A percentile compares a stretch with the other conserved stretches of the same genome.
Evolutionary conservation across 2,329 filamentous ascomycete species (phyloP).

Genomic region (Plenodomus lindquistii): DNA sequence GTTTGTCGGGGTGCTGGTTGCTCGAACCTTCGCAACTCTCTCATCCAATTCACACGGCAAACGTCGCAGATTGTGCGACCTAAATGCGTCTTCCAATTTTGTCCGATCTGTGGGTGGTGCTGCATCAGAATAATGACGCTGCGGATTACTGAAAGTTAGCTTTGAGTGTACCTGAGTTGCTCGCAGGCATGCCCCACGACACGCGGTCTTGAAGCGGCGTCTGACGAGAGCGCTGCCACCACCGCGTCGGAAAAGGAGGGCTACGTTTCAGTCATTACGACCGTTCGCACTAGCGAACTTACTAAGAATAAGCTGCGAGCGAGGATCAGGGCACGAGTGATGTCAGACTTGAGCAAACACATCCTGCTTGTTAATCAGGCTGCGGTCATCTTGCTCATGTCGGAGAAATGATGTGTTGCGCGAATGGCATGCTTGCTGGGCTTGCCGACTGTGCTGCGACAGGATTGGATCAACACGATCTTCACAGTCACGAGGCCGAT

Average conservation of each 20-base stretch:
- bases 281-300: conserved; percentile 36
- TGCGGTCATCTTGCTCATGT: conserved; percentile 18
- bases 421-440: conserved; percentile 21
- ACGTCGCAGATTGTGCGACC: conserved; percentile 35
- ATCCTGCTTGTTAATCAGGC: conserved; percentile 17
- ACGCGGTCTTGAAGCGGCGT: conserved; percentile 22
- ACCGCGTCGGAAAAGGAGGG: conserved; percentile 30
- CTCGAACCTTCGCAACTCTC: too few relatives aligned
- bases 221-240: conserved; percentile 27
- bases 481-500: conserved; percentile 47
- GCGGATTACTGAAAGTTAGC: conserved; percentile 23
- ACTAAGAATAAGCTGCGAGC: conserved; percentile 30
- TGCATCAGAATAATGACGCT: conserved; percentile 32
- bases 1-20: too few relatives aligned
- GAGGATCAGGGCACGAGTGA: conserved; percentile 25
- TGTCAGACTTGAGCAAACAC: conserved; percentile 37
- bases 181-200: conserved; percentile 29
- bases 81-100: conserved; percentile 21
- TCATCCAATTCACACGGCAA: too few relatives aligned
- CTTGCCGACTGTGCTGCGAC: conserved; percentile 27
- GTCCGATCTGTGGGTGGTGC: conserved; percentile 24
- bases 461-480: conserved; percentile 42
- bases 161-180: conserved; percentile 39
- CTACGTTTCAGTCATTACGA: conserved; percentile 35
- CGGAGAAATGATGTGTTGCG: conserved; percentile 23